A percentile compares a stretch with the other conserved stretches of the same genome.
Conservation (phyloP, 768 basidiomycete genomes). For the Mycena latifolia region DNA sequence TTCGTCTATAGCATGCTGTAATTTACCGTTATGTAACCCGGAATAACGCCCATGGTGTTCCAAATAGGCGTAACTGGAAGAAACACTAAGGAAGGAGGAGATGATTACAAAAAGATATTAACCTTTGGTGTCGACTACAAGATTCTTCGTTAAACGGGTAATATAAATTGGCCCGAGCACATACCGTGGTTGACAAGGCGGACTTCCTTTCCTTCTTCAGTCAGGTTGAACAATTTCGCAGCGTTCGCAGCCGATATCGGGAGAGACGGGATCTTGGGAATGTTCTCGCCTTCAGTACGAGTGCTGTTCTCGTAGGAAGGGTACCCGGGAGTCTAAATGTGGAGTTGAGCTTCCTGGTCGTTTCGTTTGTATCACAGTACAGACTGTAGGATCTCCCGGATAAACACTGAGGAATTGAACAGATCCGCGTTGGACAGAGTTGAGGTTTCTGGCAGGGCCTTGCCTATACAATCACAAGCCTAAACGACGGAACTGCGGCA, state of each 20-base stretch:
- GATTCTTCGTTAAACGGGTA: neutral
- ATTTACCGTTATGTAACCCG: slow-evolving; percentile 61
- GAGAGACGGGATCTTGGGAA: slow-evolving; percentile 69
- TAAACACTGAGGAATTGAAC: slow-evolving; percentile 74
- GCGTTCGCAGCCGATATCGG: slow-evolving; percentile 80
- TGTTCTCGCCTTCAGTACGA: slow-evolving; percentile 59
- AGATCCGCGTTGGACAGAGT: slow-evolving; percentile 74
- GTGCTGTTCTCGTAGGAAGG: slow-evolving; percentile 78
- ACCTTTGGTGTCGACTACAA: slow-evolving; percentile 41
- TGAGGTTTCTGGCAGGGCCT: slow-evolving; percentile 76
- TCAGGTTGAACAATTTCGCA: slow-evolving; percentile 62
- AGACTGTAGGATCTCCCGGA: slow-evolving; percentile 56
- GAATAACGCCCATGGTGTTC: slow-evolving; percentile 77
- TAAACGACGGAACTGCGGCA: slow-evolving; percentile 6
- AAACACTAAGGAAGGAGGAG: slow-evolving; percentile 32
- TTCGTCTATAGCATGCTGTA: neutral
- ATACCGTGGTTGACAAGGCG: slow-evolving; percentile 70
- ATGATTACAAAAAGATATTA: slow-evolving; percentile 30
- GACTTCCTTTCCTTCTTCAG: slow-evolving; percentile 58
- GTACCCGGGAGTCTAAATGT: slow-evolving; percentile 57
- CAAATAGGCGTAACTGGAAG: slow-evolving; percentile 73
- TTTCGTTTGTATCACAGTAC: too few relatives aligned
- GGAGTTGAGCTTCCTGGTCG: slow-evolving; percentile 54
- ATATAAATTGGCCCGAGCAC: slow-evolving; percentile 9
- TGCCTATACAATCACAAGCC: slow-evolving; percentile 49